A percentile compares a stretch with the other conserved stretches of the same genome.
phyloP scores from a whole-genome alignment of 2,329 filamentous ascomycete genomes.

The Coniochaeta sp. region DNA sequence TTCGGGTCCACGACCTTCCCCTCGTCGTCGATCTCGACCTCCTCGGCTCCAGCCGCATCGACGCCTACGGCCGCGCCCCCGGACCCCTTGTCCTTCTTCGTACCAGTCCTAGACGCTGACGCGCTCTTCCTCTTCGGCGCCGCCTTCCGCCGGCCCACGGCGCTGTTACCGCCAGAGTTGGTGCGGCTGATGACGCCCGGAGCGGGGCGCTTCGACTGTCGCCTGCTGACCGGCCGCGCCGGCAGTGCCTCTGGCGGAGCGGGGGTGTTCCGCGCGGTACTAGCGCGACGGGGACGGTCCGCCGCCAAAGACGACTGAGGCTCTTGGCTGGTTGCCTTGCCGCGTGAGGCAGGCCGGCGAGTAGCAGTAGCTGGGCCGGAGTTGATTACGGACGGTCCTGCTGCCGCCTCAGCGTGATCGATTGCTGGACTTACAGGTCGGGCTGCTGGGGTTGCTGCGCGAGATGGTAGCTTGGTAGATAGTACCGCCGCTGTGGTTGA shows the following conservation, averaged over 20 bases:
- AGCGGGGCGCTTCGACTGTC: slow-evolving; percentile 57
- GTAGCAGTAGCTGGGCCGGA: slow-evolving; percentile 10
- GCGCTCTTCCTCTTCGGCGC: slow-evolving; percentile 58
- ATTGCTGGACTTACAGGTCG: slow-evolving; percentile 9
- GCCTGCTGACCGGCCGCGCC: slow-evolving; percentile 39
- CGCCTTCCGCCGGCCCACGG: slow-evolving; percentile 64
- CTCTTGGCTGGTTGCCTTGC: slow-evolving; percentile 44
- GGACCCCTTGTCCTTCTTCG: slow-evolving; percentile 36
- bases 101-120: slow-evolving; percentile 10
- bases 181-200: slow-evolving; percentile 63
- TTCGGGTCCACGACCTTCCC: slow-evolving; percentile 65
- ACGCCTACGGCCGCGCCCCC: slow-evolving; percentile 18
- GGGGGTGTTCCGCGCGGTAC: slow-evolving; percentile 50
- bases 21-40: slow-evolving; percentile 58
- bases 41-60: slow-evolving; percentile 34
- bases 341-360: slow-evolving; percentile 44
- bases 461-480: slow-evolving; percentile 10
- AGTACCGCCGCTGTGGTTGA: slow-evolving; percentile 1
- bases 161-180: slow-evolving; percentile 53
- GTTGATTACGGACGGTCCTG: not conserved
- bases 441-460: slow-evolving; percentile 24
- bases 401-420: slow-evolving; percentile 4
- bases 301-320: slow-evolving; percentile 38
- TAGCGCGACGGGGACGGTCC: slow-evolving; percentile 47
- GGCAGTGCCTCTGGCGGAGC: slow-evolving; percentile 24